phyloP scores from a whole-genome alignment of 179 eudicot genomes.

The Beta corolliflora region DNA sequence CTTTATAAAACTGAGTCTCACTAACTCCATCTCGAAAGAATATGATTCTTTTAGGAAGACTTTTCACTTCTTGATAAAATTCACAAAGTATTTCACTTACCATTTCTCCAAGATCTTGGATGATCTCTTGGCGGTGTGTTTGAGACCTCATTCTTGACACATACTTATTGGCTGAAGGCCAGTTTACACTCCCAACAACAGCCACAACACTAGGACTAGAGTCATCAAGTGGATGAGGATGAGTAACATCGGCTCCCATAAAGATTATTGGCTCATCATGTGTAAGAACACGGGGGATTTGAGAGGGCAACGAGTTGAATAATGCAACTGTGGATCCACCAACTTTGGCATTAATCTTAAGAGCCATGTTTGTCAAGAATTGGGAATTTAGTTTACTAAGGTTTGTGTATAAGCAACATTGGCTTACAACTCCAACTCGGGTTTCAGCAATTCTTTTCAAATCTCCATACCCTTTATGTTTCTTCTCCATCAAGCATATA shows the following conservation, averaged over 20 bases:
- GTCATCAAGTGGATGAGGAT: slow-evolving; percentile 93
- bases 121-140: slow-evolving; percentile 88
- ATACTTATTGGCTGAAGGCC: slow-evolving; percentile 90
- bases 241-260: slow-evolving; percentile 97
- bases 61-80: slow-evolving; percentile 49
- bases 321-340: slow-evolving; percentile 93
- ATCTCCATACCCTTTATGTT: slow-evolving; percentile 90
- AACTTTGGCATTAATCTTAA: slow-evolving; percentile 93
- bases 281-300: slow-evolving; percentile 67
- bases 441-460: slow-evolving; percentile 92
- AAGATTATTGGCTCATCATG: slow-evolving; percentile 70
- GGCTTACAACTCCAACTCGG: slow-evolving; percentile 74
- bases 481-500: slow-evolving; percentile 86
- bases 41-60: slow-evolving; percentile 66
- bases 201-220: slow-evolving; percentile 95
- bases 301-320: slow-evolving; percentile 67
- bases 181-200: slow-evolving; percentile 82
- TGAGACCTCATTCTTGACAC: slow-evolving; percentile 89
- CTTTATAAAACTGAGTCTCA: slow-evolving; percentile 89
- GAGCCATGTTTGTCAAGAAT: slow-evolving; percentile 80
- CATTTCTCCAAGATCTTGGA: slow-evolving; percentile 75
- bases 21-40: slow-evolving; percentile 96
- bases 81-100: slow-evolving; percentile 67
- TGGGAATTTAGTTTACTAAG: slow-evolving; percentile 65
- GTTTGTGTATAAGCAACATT: slow-evolving; percentile 84